A percentile compares a stretch with the other conserved stretches of the same genome.
phyloP scores from a whole-genome alignment of 192 early-diverging fungal species.

The Backusella luteola region DNA sequence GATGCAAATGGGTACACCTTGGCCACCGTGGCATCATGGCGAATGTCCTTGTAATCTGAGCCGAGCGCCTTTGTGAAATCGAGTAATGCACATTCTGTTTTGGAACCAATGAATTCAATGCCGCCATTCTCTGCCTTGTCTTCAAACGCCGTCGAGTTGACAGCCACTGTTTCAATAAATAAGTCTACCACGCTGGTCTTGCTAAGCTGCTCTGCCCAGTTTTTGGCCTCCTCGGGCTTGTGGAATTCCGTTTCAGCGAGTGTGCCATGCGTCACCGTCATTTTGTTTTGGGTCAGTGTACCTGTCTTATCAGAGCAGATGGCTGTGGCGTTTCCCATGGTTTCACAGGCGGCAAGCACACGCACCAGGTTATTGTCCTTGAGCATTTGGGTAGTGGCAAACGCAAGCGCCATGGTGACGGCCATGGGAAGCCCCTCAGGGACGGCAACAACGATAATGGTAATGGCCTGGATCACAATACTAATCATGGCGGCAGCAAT shows the following conservation, averaged over 20 bases:
- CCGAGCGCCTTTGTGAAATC: conserved; percentile 64
- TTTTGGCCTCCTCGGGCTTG: conserved; percentile 38
- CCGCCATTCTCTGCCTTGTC: conserved; percentile 59
- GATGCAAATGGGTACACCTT: conserved; percentile 87
- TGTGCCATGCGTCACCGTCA: conserved; percentile 71
- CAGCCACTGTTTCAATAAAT: conserved; percentile 57
- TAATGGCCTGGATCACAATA: conserved; percentile 77
- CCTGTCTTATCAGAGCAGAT: conserved; percentile 89
- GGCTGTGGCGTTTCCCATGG: conserved; percentile 79
- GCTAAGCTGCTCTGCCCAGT: conserved; percentile 49
- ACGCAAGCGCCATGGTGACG: conserved; percentile 78
- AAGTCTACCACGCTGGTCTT: conserved; percentile 27
- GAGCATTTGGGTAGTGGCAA: conserved; percentile 79
- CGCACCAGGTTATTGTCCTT: conserved; percentile 79
- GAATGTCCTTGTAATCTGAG: conserved; percentile 54
- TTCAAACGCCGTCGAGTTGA: conserved; percentile 77
- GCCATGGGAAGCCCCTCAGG: conserved; percentile 88
- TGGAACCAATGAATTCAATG: conserved; percentile 67
- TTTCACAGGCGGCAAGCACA: conserved; percentile 75
- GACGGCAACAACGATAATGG: conserved; percentile 78
- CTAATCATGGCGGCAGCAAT: conserved; percentile 62
- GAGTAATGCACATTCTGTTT: conserved; percentile 78
- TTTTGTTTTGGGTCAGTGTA: conserved; percentile 79
- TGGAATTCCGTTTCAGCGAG: conserved; percentile 50
- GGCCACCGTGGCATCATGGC: conserved; percentile 48